Percentiles rank a stretch among this genome's conserved stretches.
These are phyloP conservation scores for Echeveria elegans DNA, from an alignment of 164 flowering plant genomes.

Conservation along the genomic window DNA sequence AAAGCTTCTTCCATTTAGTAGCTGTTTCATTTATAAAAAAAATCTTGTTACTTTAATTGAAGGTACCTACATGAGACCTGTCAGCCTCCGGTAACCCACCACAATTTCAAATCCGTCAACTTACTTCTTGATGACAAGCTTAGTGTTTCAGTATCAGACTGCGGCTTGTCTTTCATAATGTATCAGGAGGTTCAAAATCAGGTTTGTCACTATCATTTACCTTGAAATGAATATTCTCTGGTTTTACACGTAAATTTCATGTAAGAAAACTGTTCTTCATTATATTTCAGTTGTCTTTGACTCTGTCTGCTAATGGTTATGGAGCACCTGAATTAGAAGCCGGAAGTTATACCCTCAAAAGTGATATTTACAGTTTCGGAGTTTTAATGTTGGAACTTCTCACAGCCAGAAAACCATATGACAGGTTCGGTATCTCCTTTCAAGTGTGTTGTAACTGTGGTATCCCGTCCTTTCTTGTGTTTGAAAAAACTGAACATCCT, in stretches of 20 bases:
- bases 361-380: slow-evolving; percentile 83
- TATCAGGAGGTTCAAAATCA: slow-evolving; percentile 32
- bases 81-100: slow-evolving; percentile 61
- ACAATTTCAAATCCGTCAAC: slow-evolving; percentile 66
- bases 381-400: slow-evolving; percentile 81
- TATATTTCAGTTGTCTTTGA: slow-evolving; percentile 25
- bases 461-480: background rate
- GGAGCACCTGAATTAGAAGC: slow-evolving; percentile 65
- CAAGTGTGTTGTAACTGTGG: background rate
- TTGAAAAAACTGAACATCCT: background rate
- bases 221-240: background rate
- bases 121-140: slow-evolving; percentile 65
- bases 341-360: slow-evolving; percentile 53
- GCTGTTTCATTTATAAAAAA: background rate
- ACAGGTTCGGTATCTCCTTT: slow-evolving; percentile 31
- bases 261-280: slow-evolving; percentile 7
- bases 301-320: slow-evolving; percentile 32
- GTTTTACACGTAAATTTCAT: background rate
- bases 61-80: slow-evolving; percentile 81
- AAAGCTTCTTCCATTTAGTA: too few relatives aligned
- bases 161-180: slow-evolving; percentile 57
- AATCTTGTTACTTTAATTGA: slow-evolving; percentile 9
- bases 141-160: slow-evolving; percentile 50
- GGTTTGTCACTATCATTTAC: slow-evolving; percentile 24
- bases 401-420: slow-evolving; percentile 56